Evolutionary conservation across 2,329 filamentous ascomycete species (phyloP).

Genomic region (Westerdykella sp.): DNA sequence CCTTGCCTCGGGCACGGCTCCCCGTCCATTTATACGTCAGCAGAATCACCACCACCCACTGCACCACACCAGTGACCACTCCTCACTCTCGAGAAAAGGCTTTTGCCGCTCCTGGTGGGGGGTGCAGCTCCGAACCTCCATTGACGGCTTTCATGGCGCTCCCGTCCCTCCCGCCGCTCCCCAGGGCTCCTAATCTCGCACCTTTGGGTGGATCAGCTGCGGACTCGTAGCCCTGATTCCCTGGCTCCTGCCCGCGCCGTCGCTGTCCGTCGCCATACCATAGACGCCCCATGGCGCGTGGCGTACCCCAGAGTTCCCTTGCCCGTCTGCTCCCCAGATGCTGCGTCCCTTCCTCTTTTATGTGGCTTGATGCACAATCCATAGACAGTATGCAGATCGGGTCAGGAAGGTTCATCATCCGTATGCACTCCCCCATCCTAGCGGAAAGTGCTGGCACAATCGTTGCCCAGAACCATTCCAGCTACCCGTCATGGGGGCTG

Average conservation of each 20-base stretch:
- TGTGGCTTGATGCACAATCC: constrained; percentile 18
- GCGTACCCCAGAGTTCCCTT: not conserved
- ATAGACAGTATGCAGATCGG: constrained; percentile 18
- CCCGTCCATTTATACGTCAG: constrained; percentile 32
- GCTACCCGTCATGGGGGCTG: not conserved
- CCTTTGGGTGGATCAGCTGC: constrained; percentile 21
- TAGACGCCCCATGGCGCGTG: too few species aligned
- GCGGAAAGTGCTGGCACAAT: constrained; percentile 7
- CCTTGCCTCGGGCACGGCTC: constrained; percentile 18
- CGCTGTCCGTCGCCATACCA: not conserved
- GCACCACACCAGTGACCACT: too few species aligned
- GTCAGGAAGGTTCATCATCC: constrained; percentile 13
- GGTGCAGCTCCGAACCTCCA: constrained; percentile 23
- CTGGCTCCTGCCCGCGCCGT: constrained; percentile 12
- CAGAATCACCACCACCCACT: constrained; percentile 8
- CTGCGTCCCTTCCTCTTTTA: constrained; percentile 13
- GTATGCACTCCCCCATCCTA: constrained; percentile 11
- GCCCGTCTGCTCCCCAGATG: constrained; percentile 3
- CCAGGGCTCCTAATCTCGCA: constrained; percentile 24
- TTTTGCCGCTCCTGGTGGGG: constrained; percentile 28
- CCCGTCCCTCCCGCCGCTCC: constrained; percentile 17
- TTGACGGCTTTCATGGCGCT: constrained; percentile 10
- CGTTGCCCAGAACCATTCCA: not conserved
- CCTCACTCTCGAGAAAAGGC: constrained; percentile 2
- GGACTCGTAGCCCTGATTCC: constrained; percentile 11